Evolutionary conservation across 352 stramenopile genomes (phyloP).

Genomic region (Chrysophaeum taylorii): DNA sequence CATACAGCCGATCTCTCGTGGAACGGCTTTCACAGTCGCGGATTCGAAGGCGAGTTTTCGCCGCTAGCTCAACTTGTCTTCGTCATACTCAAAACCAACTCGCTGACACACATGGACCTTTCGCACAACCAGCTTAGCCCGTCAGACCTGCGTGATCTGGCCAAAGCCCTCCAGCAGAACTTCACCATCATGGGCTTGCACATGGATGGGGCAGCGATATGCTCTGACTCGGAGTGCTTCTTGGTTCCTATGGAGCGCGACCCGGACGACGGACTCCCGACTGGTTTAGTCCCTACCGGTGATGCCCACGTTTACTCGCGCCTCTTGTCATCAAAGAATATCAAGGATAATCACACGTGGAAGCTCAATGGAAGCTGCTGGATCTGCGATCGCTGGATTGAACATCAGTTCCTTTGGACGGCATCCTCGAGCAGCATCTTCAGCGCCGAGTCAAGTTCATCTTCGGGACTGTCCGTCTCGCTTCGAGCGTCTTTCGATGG

Average conservation of each 20-base stretch:
- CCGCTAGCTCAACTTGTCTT: neutral
- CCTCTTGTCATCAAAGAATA: no score
- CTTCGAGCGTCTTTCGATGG: no score
- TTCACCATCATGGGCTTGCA: neutral
- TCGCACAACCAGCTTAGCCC: neutral
- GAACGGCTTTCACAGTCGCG: neutral
- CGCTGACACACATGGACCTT: slow-evolving; percentile 1
- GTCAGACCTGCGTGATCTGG: neutral
- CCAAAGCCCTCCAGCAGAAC: neutral
- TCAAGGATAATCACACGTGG: no score
- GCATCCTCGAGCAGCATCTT: neutral
- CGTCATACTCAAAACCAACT: no score
- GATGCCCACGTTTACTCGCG: neutral
- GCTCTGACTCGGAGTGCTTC: neutral
- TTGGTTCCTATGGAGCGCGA: neutral
- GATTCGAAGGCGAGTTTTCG: neutral
- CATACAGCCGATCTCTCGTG: neutral
- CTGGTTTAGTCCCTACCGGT: no score
- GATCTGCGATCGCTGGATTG: slow-evolving; percentile 6
- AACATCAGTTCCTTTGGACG: neutral
- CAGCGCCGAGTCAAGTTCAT: no score
- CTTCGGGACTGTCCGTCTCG: no score
- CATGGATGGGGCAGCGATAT: neutral
- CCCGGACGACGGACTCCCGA: neutral
- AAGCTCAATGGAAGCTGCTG: no score